Conservation (phyloP, 495 filamentous ascomycete species). For the Antarctomyces pellizariae region DNA sequence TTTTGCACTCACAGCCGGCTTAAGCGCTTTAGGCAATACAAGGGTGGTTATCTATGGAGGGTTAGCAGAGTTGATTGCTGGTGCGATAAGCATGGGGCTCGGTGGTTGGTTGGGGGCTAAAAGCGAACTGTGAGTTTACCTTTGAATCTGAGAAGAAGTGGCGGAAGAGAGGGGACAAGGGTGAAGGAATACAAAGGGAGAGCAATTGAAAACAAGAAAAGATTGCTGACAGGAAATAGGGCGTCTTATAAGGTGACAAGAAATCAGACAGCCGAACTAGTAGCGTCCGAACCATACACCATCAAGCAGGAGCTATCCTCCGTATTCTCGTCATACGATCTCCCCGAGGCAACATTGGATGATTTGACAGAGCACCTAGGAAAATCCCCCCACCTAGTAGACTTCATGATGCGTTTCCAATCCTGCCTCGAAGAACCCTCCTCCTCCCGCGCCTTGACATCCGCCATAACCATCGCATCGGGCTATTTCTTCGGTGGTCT, state of each 20-base stretch:
- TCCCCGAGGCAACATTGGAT: constrained; percentile 22
- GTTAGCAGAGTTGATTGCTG: constrained; percentile 41
- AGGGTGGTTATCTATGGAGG: constrained; percentile 46
- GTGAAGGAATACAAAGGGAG: too few relatives aligned
- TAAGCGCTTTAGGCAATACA: constrained; percentile 34
- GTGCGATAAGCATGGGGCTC: constrained; percentile 48
- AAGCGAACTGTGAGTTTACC: constrained; percentile 32
- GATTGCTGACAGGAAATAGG: constrained; percentile 8
- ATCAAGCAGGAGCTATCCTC: constrained; percentile 2
- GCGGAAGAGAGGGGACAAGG: neutral
- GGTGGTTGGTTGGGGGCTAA: constrained; percentile 48
- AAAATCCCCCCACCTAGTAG: constrained; percentile 22
- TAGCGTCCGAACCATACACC: constrained; percentile 9
- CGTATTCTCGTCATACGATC: constrained; percentile 26
- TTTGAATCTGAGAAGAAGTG: neutral
- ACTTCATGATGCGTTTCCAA: constrained; percentile 34
- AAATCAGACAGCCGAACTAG: constrained; percentile 7
- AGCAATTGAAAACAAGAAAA: too few relatives aligned
- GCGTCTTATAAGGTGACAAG: constrained; percentile 10
- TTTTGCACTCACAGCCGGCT: constrained; percentile 38
- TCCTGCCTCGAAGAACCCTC: constrained; percentile 27
- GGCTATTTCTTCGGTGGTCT: constrained; percentile 57
- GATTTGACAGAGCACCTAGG: constrained; percentile 25
- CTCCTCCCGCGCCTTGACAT: constrained; percentile 28
- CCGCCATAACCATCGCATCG: constrained; percentile 35